Percentiles rank a stretch among this genome's conserved stretches.
Evolutionary conservation across 2,329 filamentous ascomycete species (phyloP).

Genomic region (Colletotrichum tamarilloi): DNA sequence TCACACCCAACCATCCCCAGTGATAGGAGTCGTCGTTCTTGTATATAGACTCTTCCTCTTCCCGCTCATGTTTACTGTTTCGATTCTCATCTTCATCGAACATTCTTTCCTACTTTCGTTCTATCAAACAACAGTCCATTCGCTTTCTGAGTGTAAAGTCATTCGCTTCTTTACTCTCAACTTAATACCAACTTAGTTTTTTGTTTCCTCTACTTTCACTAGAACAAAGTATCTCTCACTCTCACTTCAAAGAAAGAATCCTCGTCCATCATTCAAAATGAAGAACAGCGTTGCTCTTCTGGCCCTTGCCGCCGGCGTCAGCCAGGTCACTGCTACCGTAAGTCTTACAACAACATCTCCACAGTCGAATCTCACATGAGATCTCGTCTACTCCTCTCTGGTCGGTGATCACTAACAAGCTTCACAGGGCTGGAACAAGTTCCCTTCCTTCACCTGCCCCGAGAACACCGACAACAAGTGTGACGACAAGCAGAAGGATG

Average conservation of each 20-base stretch:
- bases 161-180: conserved; percentile 64
- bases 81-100: conserved; percentile 36
- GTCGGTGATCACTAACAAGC: conserved; percentile 26
- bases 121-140: conserved; percentile 44
- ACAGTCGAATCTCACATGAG: neutral
- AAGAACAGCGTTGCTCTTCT: conserved; percentile 62
- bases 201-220: conserved; percentile 24
- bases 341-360: conserved; percentile 40
- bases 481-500: conserved; percentile 72
- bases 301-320: conserved; percentile 62
- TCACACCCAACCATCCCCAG: conserved; percentile 28
- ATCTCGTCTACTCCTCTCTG: neutral
- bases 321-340: conserved; percentile 61
- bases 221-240: conserved; percentile 24
- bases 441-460: conserved; percentile 71
- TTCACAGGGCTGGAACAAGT: conserved; percentile 34
- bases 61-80: conserved; percentile 30
- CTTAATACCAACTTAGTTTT: conserved; percentile 35
- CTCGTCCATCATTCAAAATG: conserved; percentile 51
- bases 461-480: conserved; percentile 83
- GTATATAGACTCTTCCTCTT: conserved; percentile 36
- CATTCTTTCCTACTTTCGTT: conserved; percentile 41
- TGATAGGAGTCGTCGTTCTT: conserved; percentile 20
- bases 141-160: conserved; percentile 59
- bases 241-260: conserved; percentile 22